These are phyloP conservation scores for Suillus alpinus DNA, from an alignment of 768 basidiomycete genomes.

Conservation along the genomic window DNA sequence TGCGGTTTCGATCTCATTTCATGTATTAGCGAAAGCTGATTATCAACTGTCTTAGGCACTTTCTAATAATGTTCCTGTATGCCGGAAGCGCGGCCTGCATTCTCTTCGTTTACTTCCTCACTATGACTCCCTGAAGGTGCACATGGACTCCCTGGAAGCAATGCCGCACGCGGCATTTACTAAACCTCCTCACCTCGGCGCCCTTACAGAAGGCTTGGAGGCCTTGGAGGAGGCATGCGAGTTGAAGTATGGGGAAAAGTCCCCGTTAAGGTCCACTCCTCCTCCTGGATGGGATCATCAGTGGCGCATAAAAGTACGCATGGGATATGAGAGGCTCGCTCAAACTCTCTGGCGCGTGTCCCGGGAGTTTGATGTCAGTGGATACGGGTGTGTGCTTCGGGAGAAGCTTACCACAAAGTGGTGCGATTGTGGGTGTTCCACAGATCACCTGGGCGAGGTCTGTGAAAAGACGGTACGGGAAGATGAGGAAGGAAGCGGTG, in stretches of 20 bases:
- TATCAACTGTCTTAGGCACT: slow-evolving; percentile 46
- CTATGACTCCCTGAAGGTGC: slow-evolving; percentile 55
- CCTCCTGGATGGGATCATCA: slow-evolving; percentile 49
- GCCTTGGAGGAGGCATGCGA: slow-evolving; percentile 67
- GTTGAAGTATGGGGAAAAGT: slow-evolving; percentile 47
- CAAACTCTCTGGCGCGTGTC: slow-evolving; percentile 71
- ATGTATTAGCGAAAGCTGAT: not conserved
- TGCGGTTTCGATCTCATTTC: slow-evolving; percentile 34
- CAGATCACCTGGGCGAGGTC: slow-evolving; percentile 74
- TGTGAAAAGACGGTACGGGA: slow-evolving; percentile 71
- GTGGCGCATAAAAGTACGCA: slow-evolving; percentile 57
- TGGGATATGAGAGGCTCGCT: slow-evolving; percentile 62
- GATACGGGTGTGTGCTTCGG: slow-evolving; percentile 65
- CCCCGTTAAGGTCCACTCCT: slow-evolving; percentile 26
- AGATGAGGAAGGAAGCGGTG: slow-evolving; percentile 61
- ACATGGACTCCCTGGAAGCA: slow-evolving; percentile 60
- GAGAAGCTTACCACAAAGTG: slow-evolving; percentile 74
- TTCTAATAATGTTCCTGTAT: slow-evolving; percentile 67
- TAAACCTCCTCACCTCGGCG: slow-evolving; percentile 65
- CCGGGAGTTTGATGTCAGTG: slow-evolving; percentile 67
- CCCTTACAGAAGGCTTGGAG: slow-evolving; percentile 54
- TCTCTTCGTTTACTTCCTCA: slow-evolving; percentile 63
- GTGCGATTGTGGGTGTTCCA: slow-evolving; percentile 82
- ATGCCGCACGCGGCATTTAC: slow-evolving; percentile 54
- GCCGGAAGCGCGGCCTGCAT: slow-evolving; percentile 62